Percentiles rank a stretch among this genome's conserved stretches.
These are phyloP conservation scores for Solanum etuberosum DNA, from an alignment of 257 asterid genomes.

Conservation along the genomic window DNA sequence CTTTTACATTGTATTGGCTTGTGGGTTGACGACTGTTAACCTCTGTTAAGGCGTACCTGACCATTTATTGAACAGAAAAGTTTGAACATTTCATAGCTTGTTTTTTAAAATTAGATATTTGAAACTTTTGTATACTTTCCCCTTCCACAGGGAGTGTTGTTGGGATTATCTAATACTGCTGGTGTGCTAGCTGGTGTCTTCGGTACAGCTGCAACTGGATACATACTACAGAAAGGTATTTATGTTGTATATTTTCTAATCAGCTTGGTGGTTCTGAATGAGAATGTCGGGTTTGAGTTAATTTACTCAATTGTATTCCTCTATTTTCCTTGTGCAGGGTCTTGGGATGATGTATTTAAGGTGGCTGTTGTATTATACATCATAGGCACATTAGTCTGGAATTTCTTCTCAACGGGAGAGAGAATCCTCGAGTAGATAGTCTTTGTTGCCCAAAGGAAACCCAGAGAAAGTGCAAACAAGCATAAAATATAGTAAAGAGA, in stretches of 20 bases:
- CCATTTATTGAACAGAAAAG: neutral
- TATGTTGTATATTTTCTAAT: neutral
- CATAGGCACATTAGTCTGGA: slow-evolving; percentile 85
- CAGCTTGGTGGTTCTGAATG: neutral
- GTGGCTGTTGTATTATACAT: slow-evolving; percentile 72
- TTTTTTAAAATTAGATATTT: neutral
- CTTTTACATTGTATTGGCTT: neutral
- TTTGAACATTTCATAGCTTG: neutral
- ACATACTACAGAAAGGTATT: slow-evolving; percentile 86
- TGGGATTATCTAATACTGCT: slow-evolving; percentile 92
- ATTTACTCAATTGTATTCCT: neutral
- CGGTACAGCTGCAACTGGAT: slow-evolving; percentile 97
- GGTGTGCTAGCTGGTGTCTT: slow-evolving; percentile 97
- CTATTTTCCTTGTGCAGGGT: slow-evolving; percentile 36
- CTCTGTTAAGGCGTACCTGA: neutral
- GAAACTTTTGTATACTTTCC: neutral
- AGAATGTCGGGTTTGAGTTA: neutral
- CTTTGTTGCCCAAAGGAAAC: neutral
- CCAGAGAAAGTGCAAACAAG: neutral
- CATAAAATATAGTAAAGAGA: neutral
- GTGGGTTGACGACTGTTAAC: neutral
- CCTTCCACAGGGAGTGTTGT: slow-evolving; percentile 57
- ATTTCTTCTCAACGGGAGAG: slow-evolving; percentile 76
- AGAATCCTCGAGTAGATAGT: slow-evolving; percentile 52
- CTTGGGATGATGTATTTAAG: slow-evolving; percentile 93